Evolutionary conservation across 1,284 basidiomycete species (phyloP).

Genomic region (Cystobasidium pallidum): DNA sequence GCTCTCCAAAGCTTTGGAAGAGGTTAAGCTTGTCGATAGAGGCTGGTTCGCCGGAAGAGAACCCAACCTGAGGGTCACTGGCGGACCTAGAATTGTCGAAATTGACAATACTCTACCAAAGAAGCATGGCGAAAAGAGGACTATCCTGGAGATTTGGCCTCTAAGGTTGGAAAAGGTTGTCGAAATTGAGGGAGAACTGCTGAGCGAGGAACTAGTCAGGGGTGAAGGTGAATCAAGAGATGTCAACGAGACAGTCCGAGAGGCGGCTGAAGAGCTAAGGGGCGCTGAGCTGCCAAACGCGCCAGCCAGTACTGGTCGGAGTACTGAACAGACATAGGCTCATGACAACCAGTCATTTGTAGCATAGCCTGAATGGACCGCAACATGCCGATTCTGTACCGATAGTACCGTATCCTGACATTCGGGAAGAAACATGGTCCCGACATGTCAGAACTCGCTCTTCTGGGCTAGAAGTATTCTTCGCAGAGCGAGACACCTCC

Average conservation of each 20-base stretch:
- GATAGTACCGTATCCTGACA: no score
- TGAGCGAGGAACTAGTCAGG: constrained; percentile 33
- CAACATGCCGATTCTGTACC: no score
- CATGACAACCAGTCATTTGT: no score
- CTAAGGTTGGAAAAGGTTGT: constrained; percentile 41
- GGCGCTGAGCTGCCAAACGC: not conserved
- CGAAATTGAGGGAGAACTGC: constrained; percentile 19
- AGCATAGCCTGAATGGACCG: no score
- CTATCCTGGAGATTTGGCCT: constrained; percentile 40
- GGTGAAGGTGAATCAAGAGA: constrained; percentile 32
- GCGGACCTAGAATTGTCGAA: constrained; percentile 38
- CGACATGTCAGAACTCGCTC: no score
- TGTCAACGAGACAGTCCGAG: constrained; percentile 32
- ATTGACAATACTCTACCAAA: constrained; percentile 36
- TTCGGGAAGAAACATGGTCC: no score
- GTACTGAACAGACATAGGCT: no score
- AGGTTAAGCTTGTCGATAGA: constrained; percentile 35
- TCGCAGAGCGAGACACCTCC: no score
- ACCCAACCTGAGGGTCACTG: constrained; percentile 37
- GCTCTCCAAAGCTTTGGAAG: constrained; percentile 29
- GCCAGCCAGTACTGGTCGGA: not conserved
- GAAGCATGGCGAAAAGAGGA: constrained; percentile 35
- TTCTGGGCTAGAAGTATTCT: no score
- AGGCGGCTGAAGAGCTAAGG: constrained; percentile 36
- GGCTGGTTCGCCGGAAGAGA: constrained; percentile 42